These are phyloP conservation scores for Carex myosuroides DNA, from an alignment of 176 grass and related monocot genomes.

Conservation along the genomic window DNA sequence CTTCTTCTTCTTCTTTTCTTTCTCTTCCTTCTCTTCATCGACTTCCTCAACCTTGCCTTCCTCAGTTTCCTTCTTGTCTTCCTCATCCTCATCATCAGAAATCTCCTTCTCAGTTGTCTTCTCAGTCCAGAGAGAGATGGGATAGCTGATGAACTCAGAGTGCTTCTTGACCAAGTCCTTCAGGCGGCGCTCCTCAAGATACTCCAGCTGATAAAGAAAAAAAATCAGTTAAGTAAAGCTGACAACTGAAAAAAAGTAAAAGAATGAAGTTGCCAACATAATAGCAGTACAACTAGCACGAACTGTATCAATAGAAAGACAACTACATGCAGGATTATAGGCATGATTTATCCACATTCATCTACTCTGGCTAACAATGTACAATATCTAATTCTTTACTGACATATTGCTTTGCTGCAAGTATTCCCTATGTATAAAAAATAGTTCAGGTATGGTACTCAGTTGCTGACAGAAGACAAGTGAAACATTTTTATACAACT, in stretches of 20 bases:
- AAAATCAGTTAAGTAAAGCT: background rate
- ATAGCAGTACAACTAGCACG: background rate
- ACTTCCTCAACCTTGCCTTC: slow-evolving; percentile 92
- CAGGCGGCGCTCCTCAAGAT: slow-evolving; percentile 89
- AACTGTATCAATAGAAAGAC: background rate
- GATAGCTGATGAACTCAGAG: slow-evolving; percentile 98
- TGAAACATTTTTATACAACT: too few relatives aligned
- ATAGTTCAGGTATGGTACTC: background rate
- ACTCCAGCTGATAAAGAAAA: slow-evolving; percentile 49
- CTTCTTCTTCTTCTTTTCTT: slow-evolving; percentile 97
- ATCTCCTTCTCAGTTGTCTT: slow-evolving; percentile 98
- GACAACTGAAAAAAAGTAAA: background rate
- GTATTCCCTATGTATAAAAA: background rate
- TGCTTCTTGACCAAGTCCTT: slow-evolving; percentile 98
- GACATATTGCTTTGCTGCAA: background rate
- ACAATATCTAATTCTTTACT: background rate
- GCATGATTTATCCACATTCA: background rate
- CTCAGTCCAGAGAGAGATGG: slow-evolving; percentile 86
- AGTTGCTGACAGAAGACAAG: background rate
- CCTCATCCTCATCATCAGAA: slow-evolving; percentile 94
- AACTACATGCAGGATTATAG: too few relatives aligned
- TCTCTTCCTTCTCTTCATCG: slow-evolving; percentile 88
- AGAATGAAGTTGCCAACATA: background rate
- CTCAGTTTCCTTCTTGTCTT: slow-evolving; percentile 86
- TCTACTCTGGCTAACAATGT: background rate